Base-by-base conservation (phyloP, 2,329 filamentous ascomycete genomes). In the Neofusicoccum cordaticola region DNA sequence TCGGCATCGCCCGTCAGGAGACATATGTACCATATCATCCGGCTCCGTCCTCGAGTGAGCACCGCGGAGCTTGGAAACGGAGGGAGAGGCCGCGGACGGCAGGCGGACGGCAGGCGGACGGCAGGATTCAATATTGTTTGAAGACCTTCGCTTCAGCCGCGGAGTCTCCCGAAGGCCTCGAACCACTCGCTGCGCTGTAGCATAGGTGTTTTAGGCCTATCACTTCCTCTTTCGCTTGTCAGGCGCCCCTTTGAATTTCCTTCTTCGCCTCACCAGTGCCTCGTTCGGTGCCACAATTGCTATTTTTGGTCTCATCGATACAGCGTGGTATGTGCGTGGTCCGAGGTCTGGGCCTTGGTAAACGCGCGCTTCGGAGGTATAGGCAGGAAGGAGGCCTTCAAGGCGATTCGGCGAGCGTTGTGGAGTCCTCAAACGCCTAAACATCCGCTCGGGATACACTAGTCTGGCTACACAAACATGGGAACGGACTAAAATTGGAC, bases 211-310 rank as follows among this genome's bases (percentile, higher is more conserved):
- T 37, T 15, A 7, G 39, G 53, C 15, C 22, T 31, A 57, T 57
- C 53, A 57, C 31, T 57, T 17, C 53, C 53, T 45, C 19, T n/a
- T 57, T 57, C 5, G 53, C 19, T 1, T 2, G 41, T 44, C 53
- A 57, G 53, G 53, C 53, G 19, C 39, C 53, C 53, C 53, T 57
- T 57, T 9, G 39, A 57, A 44, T 45, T 45, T 45, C 53, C 53
- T 15, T 57, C 39, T 42, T n/a, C 35, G 35, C 39, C 41, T 44
- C 39, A 15, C 19, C 39, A 31, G 4, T 11, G 22, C 53, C 53
- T 37, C 12, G 44, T 57, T 45, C 5, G 53, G 39, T 11, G 15
- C 39, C 13, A 15, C 6, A 2, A 13, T 19, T 48, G 2, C 53
- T 57, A 57, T 44, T 57, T 57, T 57, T 57, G 53, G 11, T 31